These are phyloP conservation scores for Solanum virginianum DNA, from an alignment of 257 asterid species.

Conservation along the genomic window DNA sequence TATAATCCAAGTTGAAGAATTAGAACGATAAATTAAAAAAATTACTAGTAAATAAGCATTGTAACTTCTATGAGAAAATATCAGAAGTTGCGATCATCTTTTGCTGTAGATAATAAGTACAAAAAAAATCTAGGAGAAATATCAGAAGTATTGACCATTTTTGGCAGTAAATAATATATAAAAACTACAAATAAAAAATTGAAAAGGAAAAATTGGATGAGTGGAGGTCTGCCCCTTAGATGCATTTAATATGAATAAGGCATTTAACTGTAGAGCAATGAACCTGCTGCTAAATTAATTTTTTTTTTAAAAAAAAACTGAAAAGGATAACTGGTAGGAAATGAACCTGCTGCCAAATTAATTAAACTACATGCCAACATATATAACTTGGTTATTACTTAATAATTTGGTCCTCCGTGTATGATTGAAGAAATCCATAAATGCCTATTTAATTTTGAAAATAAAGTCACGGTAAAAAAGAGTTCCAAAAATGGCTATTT, in stretches of 20 bases:
- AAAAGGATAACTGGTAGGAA: background rate
- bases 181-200: too few relatives aligned
- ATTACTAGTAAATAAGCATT: too few relatives aligned
- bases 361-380: background rate
- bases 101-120: too few relatives aligned
- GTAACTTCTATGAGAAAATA: too few relatives aligned
- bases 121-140: too few relatives aligned
- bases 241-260: background rate
- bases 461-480: background rate
- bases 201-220: background rate
- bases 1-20: too few relatives aligned
- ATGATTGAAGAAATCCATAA: background rate
- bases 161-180: too few relatives aligned
- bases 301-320: too few relatives aligned
- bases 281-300: background rate
- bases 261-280: background rate
- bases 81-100: too few relatives aligned
- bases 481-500: background rate
- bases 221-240: background rate
- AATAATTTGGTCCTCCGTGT: background rate
- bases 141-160: too few relatives aligned
- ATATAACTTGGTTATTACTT: background rate
- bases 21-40: too few relatives aligned
- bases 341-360: too few relatives aligned
- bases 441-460: background rate